Conservation (phyloP, 306 rosid species). For the Mimosa bimucronata region DNA sequence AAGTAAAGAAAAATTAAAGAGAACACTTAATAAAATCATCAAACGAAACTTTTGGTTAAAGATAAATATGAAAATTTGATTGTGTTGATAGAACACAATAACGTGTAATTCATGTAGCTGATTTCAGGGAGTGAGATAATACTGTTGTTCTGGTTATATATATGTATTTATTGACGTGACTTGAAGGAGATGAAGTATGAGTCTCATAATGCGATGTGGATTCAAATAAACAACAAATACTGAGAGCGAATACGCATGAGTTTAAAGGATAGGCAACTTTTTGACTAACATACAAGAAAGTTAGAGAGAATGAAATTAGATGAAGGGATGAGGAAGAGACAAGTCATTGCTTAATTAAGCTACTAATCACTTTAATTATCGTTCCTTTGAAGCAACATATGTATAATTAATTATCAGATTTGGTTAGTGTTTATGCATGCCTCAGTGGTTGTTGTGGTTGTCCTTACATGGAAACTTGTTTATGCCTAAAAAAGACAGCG, state of each 20-base stretch:
- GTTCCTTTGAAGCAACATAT: slow-evolving; percentile 8
- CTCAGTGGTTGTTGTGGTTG: not conserved
- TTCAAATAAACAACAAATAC: not conserved
- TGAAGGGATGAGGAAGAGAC: not conserved
- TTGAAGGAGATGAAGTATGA: not conserved
- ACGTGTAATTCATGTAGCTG: too few relatives aligned
- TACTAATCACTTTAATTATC: not conserved
- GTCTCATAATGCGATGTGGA: not conserved
- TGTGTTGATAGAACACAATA: too few relatives aligned
- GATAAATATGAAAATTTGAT: too few relatives aligned
- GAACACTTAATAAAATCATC: too few relatives aligned
- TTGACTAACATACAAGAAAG: not conserved
- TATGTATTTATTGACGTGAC: not conserved
- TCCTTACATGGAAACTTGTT: not conserved
- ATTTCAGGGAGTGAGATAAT: too few relatives aligned
- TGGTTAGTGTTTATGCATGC: not conserved
- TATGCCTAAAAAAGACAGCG: not conserved
- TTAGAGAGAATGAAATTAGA: not conserved
- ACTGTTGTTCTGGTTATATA: too few relatives aligned
- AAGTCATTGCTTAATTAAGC: slow-evolving; percentile 2
- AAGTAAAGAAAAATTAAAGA: too few relatives aligned
- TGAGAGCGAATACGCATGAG: not conserved
- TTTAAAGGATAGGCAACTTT: not conserved
- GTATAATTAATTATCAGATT: not conserved
- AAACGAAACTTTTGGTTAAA: too few relatives aligned